Evolutionary conservation across 768 basidiomycete species (phyloP), one percentile per base, ranked within the genome.

Genomic region (Pulveroboletus sp.): DNA sequence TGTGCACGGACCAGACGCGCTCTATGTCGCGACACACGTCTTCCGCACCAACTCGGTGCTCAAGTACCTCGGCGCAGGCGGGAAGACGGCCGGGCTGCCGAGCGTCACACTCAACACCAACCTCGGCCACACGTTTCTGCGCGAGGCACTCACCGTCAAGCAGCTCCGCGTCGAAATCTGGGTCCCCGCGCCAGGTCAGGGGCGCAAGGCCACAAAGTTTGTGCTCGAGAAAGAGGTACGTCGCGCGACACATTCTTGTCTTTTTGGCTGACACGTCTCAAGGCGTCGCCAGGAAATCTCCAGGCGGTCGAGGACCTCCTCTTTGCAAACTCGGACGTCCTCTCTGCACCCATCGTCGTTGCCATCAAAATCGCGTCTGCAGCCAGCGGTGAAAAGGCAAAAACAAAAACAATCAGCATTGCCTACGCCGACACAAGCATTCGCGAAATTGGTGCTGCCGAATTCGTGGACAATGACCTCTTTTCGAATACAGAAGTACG

Each of bases 81-180:
- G 82, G 25, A 77, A 75, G 55, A 63, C 72, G 1, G 77, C 74
- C 0, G 81, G 82, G 3, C 72, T 97, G 1, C 84, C 90, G 0
- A 86, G 84, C 45, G 92, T 97, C 41, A 81, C 79, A 0, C 74
- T 99, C 47, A 90, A 82, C 62, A 70, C 75, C 48, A 80, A 79
- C 14, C 81, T 92, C 16, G 94, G 94, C 0, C 87, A 90, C 56
- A 75, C 75, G 32, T 84, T 97, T 51, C 70, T 99, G 38, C 73
- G 97, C 24, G 95, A 98, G 40, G 93, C 92, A 0, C 65, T 99
- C 49, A 98, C 97, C 4, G 73, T 79, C 25, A 90, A 84, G 66
- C 95, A 98, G 69, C 79, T 99, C 51, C 79, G 89, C 39, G 80
- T 98, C 5, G 94, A 99, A 66, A 95, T 99, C 40, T 95, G 91